Conservation (phyloP, 495 filamentous ascomycete genomes). For the Penicillium goetzii region DNA sequence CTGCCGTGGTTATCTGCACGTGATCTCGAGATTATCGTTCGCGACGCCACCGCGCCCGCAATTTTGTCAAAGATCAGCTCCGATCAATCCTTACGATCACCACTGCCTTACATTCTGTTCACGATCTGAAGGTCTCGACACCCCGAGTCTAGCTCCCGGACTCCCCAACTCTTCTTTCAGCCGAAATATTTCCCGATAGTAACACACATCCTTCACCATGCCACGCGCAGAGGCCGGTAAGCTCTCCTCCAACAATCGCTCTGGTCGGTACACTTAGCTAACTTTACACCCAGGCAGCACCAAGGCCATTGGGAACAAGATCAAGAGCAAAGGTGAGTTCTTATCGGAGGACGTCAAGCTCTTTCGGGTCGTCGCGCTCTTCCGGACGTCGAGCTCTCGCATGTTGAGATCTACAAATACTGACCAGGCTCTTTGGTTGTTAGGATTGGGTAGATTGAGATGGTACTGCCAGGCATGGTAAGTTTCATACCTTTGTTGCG, state of each 20-base stretch:
- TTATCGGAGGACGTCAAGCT: not conserved
- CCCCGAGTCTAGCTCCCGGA: not conserved
- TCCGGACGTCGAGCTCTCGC: not conserved
- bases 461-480: conserved; percentile 68
- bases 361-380: not conserved
- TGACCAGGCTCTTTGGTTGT: conserved; percentile 31
- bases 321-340: conserved; percentile 58
- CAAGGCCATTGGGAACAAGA: conserved; percentile 84
- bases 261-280: not conserved
- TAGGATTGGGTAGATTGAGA: conserved; percentile 81
- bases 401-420: not conserved
- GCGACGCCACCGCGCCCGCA: not conserved
- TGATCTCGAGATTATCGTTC: not conserved
- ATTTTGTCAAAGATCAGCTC: not conserved
- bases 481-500: not conserved
- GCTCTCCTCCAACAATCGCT: not conserved
- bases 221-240: conserved; percentile 80
- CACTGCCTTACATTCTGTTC: not conserved
- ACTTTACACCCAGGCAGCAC: conserved; percentile 56
- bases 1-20: not conserved
- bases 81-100: not conserved
- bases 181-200: not conserved
- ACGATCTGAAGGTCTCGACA: not conserved
- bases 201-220: conserved; percentile 61
- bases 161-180: not conserved